phyloP scores from a whole-genome alignment of 169 alveolate genomes.

The Theileria orientalis region DNA sequence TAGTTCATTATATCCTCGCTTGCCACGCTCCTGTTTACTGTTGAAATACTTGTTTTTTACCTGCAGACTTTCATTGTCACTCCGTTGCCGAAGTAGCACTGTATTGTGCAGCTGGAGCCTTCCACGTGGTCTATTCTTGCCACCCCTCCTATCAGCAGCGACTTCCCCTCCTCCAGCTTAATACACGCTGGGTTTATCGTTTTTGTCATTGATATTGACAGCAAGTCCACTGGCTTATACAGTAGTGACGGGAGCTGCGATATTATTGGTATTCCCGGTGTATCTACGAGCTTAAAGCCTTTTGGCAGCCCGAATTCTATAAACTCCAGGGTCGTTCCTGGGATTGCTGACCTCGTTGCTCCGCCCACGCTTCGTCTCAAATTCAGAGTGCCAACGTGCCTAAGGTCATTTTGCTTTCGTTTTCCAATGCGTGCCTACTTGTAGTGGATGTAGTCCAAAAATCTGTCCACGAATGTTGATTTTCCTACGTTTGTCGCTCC shows the following conservation, averaged over 20 bases:
- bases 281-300: slow-evolving; percentile 80
- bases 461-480: slow-evolving; percentile 82
- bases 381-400: slow-evolving; percentile 69
- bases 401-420: not conserved
- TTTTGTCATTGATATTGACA: slow-evolving; percentile 64
- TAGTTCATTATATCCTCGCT: slow-evolving; percentile 61
- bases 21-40: slow-evolving; percentile 35
- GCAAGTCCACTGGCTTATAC: slow-evolving; percentile 65
- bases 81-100: slow-evolving; percentile 34
- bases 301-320: slow-evolving; percentile 79
- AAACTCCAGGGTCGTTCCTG: slow-evolving; percentile 83
- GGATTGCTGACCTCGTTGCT: slow-evolving; percentile 82
- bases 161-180: slow-evolving; percentile 68
- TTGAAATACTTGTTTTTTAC: not conserved
- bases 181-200: slow-evolving; percentile 69
- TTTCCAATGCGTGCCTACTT: slow-evolving; percentile 22
- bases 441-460: slow-evolving; percentile 77
- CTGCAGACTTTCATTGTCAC: slow-evolving; percentile 52
- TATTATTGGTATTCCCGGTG: slow-evolving; percentile 82
- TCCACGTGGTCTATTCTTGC: slow-evolving; percentile 64
- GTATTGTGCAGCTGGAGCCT: slow-evolving; percentile 29
- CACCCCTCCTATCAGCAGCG: slow-evolving; percentile 74
- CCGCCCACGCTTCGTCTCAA: slow-evolving; percentile 79
- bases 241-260: slow-evolving; percentile 68
- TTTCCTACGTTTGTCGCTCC: slow-evolving; percentile 85